phyloP scores from a whole-genome alignment of 495 filamentous ascomycete species.

The Penicillium paradoxum region DNA sequence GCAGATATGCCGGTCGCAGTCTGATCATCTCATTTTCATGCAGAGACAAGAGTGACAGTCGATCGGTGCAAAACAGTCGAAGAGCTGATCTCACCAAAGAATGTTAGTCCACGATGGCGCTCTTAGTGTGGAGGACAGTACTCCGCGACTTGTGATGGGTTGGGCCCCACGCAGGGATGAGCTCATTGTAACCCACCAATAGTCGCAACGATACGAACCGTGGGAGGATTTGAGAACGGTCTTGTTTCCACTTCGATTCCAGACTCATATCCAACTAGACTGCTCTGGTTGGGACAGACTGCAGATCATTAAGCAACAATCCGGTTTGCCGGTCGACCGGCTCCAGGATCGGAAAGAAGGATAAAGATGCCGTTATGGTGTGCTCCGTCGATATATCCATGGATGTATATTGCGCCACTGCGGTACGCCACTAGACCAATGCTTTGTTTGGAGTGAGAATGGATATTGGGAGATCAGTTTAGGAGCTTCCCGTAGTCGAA shows the following conservation, averaged over 20 bases:
- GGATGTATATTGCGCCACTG: not conserved
- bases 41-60: not conserved
- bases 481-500: too few species aligned
- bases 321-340: not conserved
- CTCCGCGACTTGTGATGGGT: not conserved
- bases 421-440: not conserved
- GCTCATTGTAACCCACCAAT: slow-evolving; percentile 2
- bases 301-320: not conserved
- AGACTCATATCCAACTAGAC: not conserved
- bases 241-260: not conserved
- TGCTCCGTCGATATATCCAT: too few species aligned
- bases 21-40: not conserved
- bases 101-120: not conserved
- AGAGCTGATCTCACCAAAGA: not conserved
- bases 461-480: too few species aligned
- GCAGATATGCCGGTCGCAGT: not conserved
- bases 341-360: not conserved
- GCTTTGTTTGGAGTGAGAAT: too few species aligned
- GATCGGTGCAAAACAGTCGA: not conserved
- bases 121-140: slow-evolving; percentile 11
- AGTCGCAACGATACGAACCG: not conserved
- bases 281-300: not conserved
- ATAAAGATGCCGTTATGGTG: not conserved
- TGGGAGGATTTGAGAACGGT: not conserved
- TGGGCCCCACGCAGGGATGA: not conserved